phyloP scores from a whole-genome alignment of 257 asterid species.

The Nicotiana paniculata region DNA sequence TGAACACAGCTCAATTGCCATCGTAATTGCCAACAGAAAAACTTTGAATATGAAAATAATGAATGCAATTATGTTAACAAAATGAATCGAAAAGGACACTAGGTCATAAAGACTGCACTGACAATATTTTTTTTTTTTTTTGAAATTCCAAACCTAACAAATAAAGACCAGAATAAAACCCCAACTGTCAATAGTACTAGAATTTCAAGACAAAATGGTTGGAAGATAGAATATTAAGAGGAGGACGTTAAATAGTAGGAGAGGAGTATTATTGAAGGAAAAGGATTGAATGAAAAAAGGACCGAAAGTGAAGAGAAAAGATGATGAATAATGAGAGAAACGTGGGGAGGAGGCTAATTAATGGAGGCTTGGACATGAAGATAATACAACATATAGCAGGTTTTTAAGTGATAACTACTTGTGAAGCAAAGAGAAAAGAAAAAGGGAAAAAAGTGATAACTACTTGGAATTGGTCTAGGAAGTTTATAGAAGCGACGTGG shows the following conservation, averaged over 20 bases:
- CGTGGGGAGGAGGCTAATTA: background rate
- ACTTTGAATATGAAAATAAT: background rate
- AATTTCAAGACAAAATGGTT: background rate
- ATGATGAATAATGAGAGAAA: background rate
- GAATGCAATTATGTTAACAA: background rate
- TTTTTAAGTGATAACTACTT: background rate
- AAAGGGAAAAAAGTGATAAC: background rate
- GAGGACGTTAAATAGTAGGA: background rate
- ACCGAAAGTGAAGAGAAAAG: background rate
- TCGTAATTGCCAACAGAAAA: background rate
- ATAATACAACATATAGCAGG: background rate
- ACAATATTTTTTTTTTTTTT: no score
- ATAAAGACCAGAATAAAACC: background rate
- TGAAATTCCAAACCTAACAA: background rate
- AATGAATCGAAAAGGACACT: background rate
- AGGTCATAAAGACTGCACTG: background rate
- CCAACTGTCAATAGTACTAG: background rate
- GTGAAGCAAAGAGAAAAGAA: no score
- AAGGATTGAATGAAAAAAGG: no score
- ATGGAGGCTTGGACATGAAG: constrained; percentile 6
- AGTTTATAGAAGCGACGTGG: background rate
- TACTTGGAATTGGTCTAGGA: background rate
- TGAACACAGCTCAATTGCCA: constrained; percentile 43
- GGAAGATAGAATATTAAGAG: background rate
- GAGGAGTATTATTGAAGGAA: background rate